A percentile compares a stretch with the other conserved stretches of the same genome.
phyloP scores from a whole-genome alignment of 441 rosid genomes.

The Arabidopsis hybrid region DNA sequence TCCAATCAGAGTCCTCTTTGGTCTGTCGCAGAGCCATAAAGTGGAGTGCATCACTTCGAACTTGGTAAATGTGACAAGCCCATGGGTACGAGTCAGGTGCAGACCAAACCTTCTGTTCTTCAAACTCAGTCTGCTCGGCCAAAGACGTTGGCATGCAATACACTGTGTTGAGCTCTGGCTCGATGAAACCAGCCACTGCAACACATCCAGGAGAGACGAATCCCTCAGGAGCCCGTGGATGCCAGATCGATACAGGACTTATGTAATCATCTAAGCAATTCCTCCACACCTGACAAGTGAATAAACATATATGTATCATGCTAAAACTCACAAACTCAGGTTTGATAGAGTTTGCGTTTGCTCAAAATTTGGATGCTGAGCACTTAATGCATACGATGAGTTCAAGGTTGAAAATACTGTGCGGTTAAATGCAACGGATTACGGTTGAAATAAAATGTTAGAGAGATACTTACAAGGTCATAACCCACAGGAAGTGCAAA shows the following conservation, averaged over 20 bases:
- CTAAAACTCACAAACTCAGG: slow-evolving; percentile 18
- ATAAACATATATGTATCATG: slow-evolving; percentile 23
- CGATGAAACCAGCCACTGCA: slow-evolving; percentile 67
- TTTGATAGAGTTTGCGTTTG: not conserved
- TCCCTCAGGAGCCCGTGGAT: slow-evolving; percentile 93
- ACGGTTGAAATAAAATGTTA: not conserved
- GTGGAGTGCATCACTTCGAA: slow-evolving; percentile 90
- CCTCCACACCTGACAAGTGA: slow-evolving; percentile 82
- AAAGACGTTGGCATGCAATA: slow-evolving; percentile 73
- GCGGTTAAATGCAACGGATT: not conserved
- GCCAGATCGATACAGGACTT: slow-evolving; percentile 85
- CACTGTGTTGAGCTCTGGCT: slow-evolving; percentile 69
- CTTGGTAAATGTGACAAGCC: slow-evolving; percentile 93
- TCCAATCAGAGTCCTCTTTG: slow-evolving; percentile 86
- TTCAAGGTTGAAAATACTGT: not conserved
- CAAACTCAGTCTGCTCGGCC: slow-evolving; percentile 82
- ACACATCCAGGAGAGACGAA: slow-evolving; percentile 79
- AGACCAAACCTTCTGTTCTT: slow-evolving; percentile 90
- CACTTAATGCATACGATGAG: not conserved
- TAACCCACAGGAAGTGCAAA: slow-evolving; percentile 85
- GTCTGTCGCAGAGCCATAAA: slow-evolving; percentile 77
- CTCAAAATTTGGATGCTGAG: slow-evolving; percentile 8
- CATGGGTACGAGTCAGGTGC: slow-evolving; percentile 89
- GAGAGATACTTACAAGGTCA: slow-evolving; percentile 77
- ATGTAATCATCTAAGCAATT: slow-evolving; percentile 85